phyloP scores from a whole-genome alignment of 768 basidiomycete species.

The Mycena sanguinolenta region DNA sequence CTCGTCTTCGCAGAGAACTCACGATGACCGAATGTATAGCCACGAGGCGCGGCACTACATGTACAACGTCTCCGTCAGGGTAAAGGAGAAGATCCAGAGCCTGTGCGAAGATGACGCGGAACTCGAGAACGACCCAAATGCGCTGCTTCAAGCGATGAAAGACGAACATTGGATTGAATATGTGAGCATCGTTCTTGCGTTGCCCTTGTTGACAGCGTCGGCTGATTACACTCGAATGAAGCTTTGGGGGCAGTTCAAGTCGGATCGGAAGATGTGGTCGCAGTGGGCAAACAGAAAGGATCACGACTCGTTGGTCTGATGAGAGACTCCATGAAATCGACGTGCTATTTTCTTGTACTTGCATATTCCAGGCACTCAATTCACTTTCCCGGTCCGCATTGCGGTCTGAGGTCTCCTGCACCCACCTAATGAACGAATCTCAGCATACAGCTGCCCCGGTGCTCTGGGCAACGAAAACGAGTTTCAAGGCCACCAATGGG shows the following conservation, averaged over 20 bases:
- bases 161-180: constrained; percentile 25
- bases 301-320: constrained; percentile 11
- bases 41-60: constrained; percentile 36
- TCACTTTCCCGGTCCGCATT: background rate
- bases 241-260: constrained; percentile 34
- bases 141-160: constrained; percentile 29
- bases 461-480: no score
- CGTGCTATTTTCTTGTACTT: no score
- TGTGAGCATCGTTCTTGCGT: constrained; percentile 2
- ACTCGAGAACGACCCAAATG: constrained; percentile 29
- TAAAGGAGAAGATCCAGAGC: constrained; percentile 32
- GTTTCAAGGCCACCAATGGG: no score
- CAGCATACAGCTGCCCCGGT: no score
- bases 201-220: background rate
- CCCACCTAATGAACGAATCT: no score
- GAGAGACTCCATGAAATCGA: no score
- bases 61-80: constrained; percentile 21
- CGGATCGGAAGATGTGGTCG: constrained; percentile 28
- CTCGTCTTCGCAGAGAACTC: background rate
- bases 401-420: no score
- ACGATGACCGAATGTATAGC: constrained; percentile 19
- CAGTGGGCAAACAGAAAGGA: constrained; percentile 26
- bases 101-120: constrained; percentile 28
- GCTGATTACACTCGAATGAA: background rate
- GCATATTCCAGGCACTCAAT: background rate